Conservation (phyloP, 2,329 filamentous ascomycete species). For the Paecilomyces variotii region DNA sequence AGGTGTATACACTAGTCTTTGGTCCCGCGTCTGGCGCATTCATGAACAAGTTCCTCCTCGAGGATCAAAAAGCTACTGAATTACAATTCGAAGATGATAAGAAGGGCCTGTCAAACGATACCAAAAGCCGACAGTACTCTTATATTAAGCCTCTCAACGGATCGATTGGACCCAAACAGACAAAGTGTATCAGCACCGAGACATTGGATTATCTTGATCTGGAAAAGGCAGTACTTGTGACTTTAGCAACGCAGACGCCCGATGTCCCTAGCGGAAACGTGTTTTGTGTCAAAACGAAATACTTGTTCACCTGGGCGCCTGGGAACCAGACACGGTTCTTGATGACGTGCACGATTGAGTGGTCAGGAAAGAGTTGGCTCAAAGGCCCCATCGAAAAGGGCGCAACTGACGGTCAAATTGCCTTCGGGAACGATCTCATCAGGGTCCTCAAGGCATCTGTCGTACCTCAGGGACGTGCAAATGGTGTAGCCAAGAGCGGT, state of each 20-base stretch:
- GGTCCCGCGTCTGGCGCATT: slow-evolving; percentile 70
- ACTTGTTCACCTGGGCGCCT: slow-evolving; percentile 88
- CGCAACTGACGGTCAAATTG: slow-evolving; percentile 77
- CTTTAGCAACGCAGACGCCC: slow-evolving; percentile 76
- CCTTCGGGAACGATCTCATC: slow-evolving; percentile 74
- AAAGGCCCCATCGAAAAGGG: slow-evolving; percentile 96
- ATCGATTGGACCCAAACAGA: slow-evolving; percentile 84
- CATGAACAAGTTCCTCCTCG: slow-evolving; percentile 77
- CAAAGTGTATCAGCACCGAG: slow-evolving; percentile 85
- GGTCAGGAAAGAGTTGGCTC: slow-evolving; percentile 96
- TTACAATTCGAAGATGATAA: slow-evolving; percentile 75
- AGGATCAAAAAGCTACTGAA: slow-evolving; percentile 85
- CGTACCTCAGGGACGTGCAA: slow-evolving; percentile 53
- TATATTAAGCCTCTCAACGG: slow-evolving; percentile 88
- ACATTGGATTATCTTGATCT: slow-evolving; percentile 76
- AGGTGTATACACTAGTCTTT: slow-evolving; percentile 83
- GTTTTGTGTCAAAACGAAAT: slow-evolving; percentile 86
- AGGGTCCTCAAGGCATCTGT: slow-evolving; percentile 66
- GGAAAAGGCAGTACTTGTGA: slow-evolving; percentile 78
- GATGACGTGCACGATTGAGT: slow-evolving; percentile 86
- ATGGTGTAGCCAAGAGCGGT: slow-evolving; percentile 37
- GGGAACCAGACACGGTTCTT: slow-evolving; percentile 77
- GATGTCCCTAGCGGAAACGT: slow-evolving; percentile 92
- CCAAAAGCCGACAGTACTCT: slow-evolving; percentile 64
- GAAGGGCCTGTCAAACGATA: slow-evolving; percentile 66